A percentile compares a stretch with the other conserved stretches of the same genome.
Conservation (phyloP, 1,139 yeast species). For the Suhomyces bokatorum region DNA sequence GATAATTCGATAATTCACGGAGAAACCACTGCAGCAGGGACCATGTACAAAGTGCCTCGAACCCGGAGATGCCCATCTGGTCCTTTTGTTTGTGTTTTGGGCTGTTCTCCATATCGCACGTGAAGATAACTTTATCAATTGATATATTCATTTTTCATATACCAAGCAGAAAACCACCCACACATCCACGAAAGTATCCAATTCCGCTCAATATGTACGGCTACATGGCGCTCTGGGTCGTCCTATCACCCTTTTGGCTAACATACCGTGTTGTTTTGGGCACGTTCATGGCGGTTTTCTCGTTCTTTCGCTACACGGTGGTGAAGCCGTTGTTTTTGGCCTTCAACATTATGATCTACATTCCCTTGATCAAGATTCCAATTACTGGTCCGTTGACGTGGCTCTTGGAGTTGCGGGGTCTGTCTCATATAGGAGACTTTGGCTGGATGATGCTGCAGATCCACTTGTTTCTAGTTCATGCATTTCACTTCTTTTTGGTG, state of each 20-base stretch:
- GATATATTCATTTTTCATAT: too few species aligned
- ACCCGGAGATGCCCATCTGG: too few species aligned
- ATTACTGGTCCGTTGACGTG: slow-evolving; percentile 15
- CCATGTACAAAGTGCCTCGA: too few species aligned
- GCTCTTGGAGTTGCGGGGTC: slow-evolving; percentile 15
- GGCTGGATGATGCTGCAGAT: slow-evolving; percentile 17
- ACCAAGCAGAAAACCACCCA: neutral
- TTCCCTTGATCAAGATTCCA: slow-evolving; percentile 17
- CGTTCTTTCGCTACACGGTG: slow-evolving; percentile 12
- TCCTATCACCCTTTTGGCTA: slow-evolving; percentile 2
- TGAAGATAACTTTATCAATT: too few species aligned
- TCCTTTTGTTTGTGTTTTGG: too few species aligned
- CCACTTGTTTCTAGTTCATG: slow-evolving; percentile 12
- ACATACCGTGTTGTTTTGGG: neutral
- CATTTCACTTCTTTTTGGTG: slow-evolving; percentile 14
- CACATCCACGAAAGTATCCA: neutral
- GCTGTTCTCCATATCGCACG: too few species aligned
- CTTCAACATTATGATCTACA: slow-evolving; percentile 15
- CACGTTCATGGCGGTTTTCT: neutral
- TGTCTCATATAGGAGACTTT: slow-evolving; percentile 4
- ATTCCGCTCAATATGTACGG: neutral
- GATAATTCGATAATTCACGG: too few species aligned
- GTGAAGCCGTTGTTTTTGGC: slow-evolving; percentile 14
- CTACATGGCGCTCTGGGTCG: neutral
- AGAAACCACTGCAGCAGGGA: too few species aligned